Percentiles rank a stretch among this genome's conserved stretches.
These are phyloP conservation scores for Croton setiger DNA, from an alignment of 441 rosid species.

Conservation along the genomic window DNA sequence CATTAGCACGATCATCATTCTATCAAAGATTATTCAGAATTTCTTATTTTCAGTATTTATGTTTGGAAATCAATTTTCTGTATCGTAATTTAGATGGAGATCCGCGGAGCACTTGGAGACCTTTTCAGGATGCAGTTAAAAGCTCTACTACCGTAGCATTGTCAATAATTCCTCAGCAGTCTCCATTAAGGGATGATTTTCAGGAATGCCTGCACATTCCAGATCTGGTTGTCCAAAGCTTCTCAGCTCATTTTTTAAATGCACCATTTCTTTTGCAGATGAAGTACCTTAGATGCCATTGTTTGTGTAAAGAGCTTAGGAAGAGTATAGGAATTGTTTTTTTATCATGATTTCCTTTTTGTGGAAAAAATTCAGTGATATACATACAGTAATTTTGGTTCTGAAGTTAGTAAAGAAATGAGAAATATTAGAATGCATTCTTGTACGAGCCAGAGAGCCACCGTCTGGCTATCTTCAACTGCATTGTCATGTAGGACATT, in stretches of 20 bases:
- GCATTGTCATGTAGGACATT: no score
- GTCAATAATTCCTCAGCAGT: neutral
- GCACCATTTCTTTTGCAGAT: conserved; percentile 9
- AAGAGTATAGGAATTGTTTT: conserved; percentile 13
- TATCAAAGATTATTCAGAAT: neutral
- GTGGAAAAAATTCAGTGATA: neutral
- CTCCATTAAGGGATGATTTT: conserved; percentile 22
- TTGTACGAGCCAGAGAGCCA: neutral
- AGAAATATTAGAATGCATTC: neutral
- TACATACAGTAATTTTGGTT: conserved; percentile 7
- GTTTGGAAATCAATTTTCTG: neutral
- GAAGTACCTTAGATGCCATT: neutral
- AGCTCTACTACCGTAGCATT: conserved; percentile 57
- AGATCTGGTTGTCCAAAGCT: neutral
- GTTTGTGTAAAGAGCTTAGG: conserved; percentile 3
- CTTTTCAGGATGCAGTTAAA: conserved; percentile 86
- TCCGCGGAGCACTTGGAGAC: conserved; percentile 89
- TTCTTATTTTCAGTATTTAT: neutral
- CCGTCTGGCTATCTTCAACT: neutral
- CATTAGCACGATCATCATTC: neutral
- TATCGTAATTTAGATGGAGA: conserved; percentile 66
- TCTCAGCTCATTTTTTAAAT: conserved; percentile 6
- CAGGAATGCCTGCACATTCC: conserved; percentile 25
- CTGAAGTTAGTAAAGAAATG: neutral
- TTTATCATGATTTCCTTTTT: neutral